Evolutionary conservation across 495 filamentous ascomycete species (phyloP).

Genomic region (Hypoxylon cercidicola): DNA sequence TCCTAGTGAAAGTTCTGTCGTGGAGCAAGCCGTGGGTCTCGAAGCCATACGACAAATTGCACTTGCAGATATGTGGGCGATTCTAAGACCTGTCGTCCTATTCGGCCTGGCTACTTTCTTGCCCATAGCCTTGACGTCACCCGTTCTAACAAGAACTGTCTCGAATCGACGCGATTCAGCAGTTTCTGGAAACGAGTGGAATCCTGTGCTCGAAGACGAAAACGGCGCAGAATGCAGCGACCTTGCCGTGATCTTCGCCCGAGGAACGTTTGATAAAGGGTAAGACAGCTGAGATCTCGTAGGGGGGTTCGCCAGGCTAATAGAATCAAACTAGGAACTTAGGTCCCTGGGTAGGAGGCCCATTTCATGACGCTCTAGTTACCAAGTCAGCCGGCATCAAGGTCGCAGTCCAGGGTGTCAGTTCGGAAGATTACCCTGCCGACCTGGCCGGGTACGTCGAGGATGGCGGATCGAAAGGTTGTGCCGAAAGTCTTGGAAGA

Average conservation of each 20-base stretch:
- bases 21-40: background rate
- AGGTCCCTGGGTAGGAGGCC: slow-evolving; percentile 35
- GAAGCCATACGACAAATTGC: background rate
- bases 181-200: slow-evolving; percentile 37
- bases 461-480: slow-evolving; percentile 34
- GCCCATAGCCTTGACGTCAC: slow-evolving; percentile 1
- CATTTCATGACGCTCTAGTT: slow-evolving; percentile 31
- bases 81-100: slow-evolving; percentile 11
- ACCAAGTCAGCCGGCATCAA: slow-evolving; percentile 19
- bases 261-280: slow-evolving; percentile 43
- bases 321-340: slow-evolving; percentile 25
- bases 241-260: slow-evolving; percentile 45
- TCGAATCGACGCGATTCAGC: slow-evolving; percentile 20
- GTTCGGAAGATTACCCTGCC: slow-evolving; percentile 31
- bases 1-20: background rate
- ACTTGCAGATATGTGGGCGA: background rate
- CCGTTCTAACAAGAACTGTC: slow-evolving; percentile 9
- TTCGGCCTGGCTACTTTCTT: slow-evolving; percentile 15
- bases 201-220: slow-evolving; percentile 20
- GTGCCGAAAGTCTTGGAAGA: slow-evolving; percentile 30
- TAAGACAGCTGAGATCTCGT: slow-evolving; percentile 10
- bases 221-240: slow-evolving; percentile 29
- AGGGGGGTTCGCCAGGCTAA: slow-evolving; percentile 7
- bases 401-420: slow-evolving; percentile 37
- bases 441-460: slow-evolving; percentile 36